These are phyloP conservation scores for Corchorus capsularis DNA, from an alignment of 345 rosid species.

Conservation along the genomic window DNA sequence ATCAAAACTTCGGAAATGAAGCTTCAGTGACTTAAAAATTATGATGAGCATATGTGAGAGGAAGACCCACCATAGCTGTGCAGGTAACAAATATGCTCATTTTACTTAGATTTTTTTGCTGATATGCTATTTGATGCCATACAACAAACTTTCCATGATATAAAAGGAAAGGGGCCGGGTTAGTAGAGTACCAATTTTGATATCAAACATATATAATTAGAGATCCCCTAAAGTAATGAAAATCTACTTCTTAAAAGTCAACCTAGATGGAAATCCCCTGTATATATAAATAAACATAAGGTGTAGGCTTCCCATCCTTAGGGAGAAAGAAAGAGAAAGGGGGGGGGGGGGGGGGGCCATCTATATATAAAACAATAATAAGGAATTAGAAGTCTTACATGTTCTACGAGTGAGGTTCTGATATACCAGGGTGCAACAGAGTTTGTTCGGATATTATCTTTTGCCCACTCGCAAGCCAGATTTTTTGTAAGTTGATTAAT, in stretches of 20 bases:
- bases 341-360: background rate
- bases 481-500: conserved; percentile 78
- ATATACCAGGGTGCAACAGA: conserved; percentile 85
- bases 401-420: conserved; percentile 74
- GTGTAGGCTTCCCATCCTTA: background rate
- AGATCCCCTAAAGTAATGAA: background rate
- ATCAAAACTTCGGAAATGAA: background rate
- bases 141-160: background rate
- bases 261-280: background rate
- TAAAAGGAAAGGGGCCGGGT: background rate
- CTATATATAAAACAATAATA: background rate
- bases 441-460: conserved; percentile 82
- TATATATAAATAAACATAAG: background rate
- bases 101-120: background rate
- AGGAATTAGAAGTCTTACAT: conserved; percentile 39
- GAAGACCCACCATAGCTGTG: background rate
- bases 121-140: background rate
- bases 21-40: background rate
- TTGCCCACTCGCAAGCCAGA: conserved; percentile 95
- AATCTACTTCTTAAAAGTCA: background rate
- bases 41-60: background rate
- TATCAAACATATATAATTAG: background rate
- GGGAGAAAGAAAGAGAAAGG: background rate
- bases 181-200: background rate
- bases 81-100: background rate